Conservation (phyloP, 208 protist genomes). For the Leptomonas seymouri region DNA sequence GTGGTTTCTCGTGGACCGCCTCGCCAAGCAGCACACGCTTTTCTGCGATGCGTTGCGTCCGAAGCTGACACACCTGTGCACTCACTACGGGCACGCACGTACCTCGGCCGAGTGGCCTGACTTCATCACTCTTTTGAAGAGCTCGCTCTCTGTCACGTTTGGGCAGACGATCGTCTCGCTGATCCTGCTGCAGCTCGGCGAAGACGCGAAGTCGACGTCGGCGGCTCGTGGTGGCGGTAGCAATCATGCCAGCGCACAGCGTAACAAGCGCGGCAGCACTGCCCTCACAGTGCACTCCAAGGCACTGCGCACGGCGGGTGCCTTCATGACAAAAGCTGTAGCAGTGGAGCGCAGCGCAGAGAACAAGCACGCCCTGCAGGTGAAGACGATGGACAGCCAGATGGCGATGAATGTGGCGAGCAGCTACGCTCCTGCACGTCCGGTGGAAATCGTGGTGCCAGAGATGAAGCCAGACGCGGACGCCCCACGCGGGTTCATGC, state of each 20-base stretch:
- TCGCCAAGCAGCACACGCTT: constrained; percentile 82
- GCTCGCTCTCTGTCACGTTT: constrained; percentile 82
- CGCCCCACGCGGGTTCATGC: constrained; percentile 81
- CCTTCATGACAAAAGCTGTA: constrained; percentile 75
- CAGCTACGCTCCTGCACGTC: constrained; percentile 81
- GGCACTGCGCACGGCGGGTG: constrained; percentile 63
- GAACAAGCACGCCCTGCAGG: constrained; percentile 76
- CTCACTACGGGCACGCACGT: constrained; percentile 39
- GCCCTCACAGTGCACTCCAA: constrained; percentile 67
- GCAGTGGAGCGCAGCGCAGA: constrained; percentile 45
- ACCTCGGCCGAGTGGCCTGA: constrained; percentile 54
- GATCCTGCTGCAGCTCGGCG: constrained; percentile 70
- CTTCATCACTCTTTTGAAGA: constrained; percentile 73
- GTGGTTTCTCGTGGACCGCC: constrained; percentile 87
- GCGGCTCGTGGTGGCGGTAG: background rate
- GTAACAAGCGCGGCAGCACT: constrained; percentile 24
- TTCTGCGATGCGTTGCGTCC: constrained; percentile 81
- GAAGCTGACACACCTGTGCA: constrained; percentile 58
- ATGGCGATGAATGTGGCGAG: constrained; percentile 87
- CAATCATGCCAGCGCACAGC: background rate
- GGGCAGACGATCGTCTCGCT: constrained; percentile 73
- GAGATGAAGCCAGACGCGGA: constrained; percentile 67
- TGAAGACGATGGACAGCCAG: constrained; percentile 90
- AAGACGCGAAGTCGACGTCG: constrained; percentile 11
- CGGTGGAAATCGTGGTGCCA: constrained; percentile 81